phyloP scores from a whole-genome alignment of 1,284 basidiomycete species.

The Leccinum insolens region DNA sequence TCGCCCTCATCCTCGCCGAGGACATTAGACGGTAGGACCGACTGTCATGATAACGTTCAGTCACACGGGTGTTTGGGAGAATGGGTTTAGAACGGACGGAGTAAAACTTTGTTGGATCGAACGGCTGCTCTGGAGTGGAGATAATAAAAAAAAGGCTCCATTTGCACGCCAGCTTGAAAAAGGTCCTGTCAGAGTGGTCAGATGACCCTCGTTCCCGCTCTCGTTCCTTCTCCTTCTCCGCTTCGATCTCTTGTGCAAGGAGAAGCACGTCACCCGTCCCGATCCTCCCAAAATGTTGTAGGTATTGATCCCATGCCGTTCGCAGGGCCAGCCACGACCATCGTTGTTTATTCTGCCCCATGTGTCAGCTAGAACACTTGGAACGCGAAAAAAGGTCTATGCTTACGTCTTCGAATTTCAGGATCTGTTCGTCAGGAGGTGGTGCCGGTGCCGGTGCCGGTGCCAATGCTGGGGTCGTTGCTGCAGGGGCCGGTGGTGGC shows the following conservation, averaged over 20 bases:
- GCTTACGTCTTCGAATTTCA: slow-evolving; percentile 63
- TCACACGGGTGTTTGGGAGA: slow-evolving; percentile 4
- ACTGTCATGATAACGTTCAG: slow-evolving; percentile 39
- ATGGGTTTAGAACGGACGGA: slow-evolving; percentile 54
- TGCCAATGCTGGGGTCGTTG: slow-evolving; percentile 14
- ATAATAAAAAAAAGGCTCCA: slow-evolving; percentile 80
- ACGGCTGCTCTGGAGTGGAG: slow-evolving; percentile 63
- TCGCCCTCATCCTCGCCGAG: slow-evolving; percentile 49
- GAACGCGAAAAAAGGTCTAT: background rate
- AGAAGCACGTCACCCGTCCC: slow-evolving; percentile 72
- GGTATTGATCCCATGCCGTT: slow-evolving; percentile 67
- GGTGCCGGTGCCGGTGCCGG: slow-evolving; percentile 22
- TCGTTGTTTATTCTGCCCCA: slow-evolving; percentile 64
- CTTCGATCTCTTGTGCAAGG: slow-evolving; percentile 71
- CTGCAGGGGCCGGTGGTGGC: slow-evolving; percentile 11
- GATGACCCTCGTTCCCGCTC: slow-evolving; percentile 35
- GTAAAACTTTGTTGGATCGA: slow-evolving; percentile 83
- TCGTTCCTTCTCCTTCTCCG: slow-evolving; percentile 48
- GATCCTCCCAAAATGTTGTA: slow-evolving; percentile 76
- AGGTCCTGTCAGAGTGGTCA: slow-evolving; percentile 63
- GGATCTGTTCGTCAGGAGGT: slow-evolving; percentile 53
- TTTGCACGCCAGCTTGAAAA: slow-evolving; percentile 74
- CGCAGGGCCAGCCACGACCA: slow-evolving; percentile 79
- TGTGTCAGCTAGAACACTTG: slow-evolving; percentile 11
- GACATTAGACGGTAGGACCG: slow-evolving; percentile 61